Evolutionary conservation across 441 rosid genomes (phyloP).

Genomic region (Eruca vesicaria): DNA sequence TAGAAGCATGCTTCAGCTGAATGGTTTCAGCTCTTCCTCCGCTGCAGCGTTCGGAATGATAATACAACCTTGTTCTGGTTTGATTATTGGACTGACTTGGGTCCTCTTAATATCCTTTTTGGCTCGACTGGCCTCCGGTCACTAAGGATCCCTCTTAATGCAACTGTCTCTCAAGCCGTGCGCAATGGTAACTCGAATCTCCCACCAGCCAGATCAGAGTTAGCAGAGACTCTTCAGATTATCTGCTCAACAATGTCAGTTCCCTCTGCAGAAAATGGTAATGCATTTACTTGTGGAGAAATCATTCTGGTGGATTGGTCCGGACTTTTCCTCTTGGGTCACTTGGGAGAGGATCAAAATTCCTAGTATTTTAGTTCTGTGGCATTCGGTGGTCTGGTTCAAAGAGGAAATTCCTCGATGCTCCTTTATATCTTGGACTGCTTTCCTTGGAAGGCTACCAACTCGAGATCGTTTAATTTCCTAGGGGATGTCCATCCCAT

Average conservation of each 20-base stretch:
- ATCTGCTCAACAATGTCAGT: too few species aligned
- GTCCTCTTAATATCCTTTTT: neutral
- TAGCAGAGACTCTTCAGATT: too few species aligned
- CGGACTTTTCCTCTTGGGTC: too few species aligned
- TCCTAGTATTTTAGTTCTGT: neutral
- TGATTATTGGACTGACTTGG: neutral
- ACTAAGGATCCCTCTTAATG: neutral
- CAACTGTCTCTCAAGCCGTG: neutral
- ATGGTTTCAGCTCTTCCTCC: neutral
- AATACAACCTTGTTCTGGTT: neutral
- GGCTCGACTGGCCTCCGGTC: neutral
- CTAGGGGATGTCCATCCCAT: neutral
- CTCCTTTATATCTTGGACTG: neutral
- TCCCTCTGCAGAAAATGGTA: too few species aligned
- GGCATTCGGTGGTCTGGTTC: neutral
- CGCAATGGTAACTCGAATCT: neutral
- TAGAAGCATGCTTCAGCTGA: neutral
- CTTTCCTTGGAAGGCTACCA: neutral
- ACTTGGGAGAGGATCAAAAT: too few species aligned
- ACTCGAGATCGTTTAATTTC: neutral
- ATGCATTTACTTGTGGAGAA: too few species aligned
- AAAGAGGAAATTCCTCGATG: neutral
- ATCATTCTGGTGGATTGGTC: too few species aligned
- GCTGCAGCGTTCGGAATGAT: neutral
- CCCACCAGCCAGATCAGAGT: too few species aligned